Percentiles rank a stretch among this genome's conserved stretches.
Conservation (phyloP, 1,284 basidiomycete species). For the Xerocomus nothofagi region DNA sequence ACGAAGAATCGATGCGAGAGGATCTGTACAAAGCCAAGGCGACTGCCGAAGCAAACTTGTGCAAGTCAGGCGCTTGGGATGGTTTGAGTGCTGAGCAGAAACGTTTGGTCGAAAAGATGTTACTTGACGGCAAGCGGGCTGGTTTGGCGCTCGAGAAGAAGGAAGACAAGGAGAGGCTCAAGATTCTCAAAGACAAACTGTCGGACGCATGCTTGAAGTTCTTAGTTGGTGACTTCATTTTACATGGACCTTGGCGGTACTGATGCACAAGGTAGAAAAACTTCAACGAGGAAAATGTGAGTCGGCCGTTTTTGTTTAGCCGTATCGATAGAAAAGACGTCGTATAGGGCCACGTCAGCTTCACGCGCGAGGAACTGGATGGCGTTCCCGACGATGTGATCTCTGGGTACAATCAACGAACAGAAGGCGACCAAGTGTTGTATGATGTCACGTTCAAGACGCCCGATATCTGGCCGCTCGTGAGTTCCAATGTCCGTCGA, state of each 20-base stretch:
- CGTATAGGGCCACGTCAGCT: conserved; percentile 54
- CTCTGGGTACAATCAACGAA: conserved; percentile 66
- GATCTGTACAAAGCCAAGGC: conserved; percentile 74
- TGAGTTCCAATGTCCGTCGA: conserved; percentile 35
- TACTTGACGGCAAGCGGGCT: conserved; percentile 72
- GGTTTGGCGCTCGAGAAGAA: conserved; percentile 70
- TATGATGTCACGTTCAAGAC: conserved; percentile 57
- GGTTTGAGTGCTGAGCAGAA: conserved; percentile 63
- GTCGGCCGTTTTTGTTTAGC: conserved; percentile 3
- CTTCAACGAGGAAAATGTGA: conserved; percentile 79
- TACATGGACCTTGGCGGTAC: neutral
- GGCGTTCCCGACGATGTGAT: conserved; percentile 75
- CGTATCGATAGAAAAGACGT: neutral
- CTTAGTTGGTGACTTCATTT: conserved; percentile 44
- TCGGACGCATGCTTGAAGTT: conserved; percentile 75
- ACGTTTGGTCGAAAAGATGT: conserved; percentile 72
- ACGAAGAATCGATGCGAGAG: conserved; percentile 72
- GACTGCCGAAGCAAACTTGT: conserved; percentile 66
- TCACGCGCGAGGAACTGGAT: conserved; percentile 69
- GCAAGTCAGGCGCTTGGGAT: conserved; percentile 53
- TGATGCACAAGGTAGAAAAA: conserved; percentile 56
- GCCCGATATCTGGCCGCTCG: conserved; percentile 75
- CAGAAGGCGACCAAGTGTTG: conserved; percentile 52
- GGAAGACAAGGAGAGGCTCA: conserved; percentile 56
- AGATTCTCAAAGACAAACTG: conserved; percentile 63